Percentiles rank a stretch among this genome's conserved stretches.
Evolutionary conservation across 2,329 filamentous ascomycete species (phyloP).

Genomic region (Botrytis galanthina): DNA sequence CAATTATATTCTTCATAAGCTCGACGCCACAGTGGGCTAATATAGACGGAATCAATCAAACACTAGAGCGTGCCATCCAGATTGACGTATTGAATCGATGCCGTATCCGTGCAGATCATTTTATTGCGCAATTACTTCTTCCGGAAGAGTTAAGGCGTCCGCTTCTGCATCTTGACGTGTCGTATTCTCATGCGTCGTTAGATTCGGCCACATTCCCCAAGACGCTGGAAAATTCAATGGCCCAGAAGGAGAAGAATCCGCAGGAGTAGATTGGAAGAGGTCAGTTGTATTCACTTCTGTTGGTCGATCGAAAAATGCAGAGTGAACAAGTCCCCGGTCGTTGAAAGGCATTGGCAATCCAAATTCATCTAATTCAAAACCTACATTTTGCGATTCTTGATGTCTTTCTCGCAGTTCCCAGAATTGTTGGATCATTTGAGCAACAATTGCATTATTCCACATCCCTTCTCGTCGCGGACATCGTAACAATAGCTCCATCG

Average conservation of each 20-base stretch:
- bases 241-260: rapidly evolving
- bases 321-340: not conserved
- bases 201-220: not conserved
- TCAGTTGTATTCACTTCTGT: not conserved
- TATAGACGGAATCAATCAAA: not conserved
- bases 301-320: not conserved
- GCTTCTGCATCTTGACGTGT: not conserved
- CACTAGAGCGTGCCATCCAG: not conserved
- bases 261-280: not conserved
- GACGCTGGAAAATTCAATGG: not conserved
- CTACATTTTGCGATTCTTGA: not conserved
- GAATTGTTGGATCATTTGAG: not conserved
- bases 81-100: not conserved
- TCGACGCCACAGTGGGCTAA: not conserved
- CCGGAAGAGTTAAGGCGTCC: not conserved
- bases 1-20: not conserved
- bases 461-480: not conserved
- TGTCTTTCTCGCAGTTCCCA: not conserved
- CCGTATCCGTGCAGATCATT: not conserved
- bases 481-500: not conserved
- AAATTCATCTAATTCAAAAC: not conserved
- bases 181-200: not conserved
- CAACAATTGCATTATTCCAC: not conserved
- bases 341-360: not conserved
- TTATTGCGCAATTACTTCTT: not conserved